Conservation (phyloP, 345 rosid genomes). For the Lepidium sativum region DNA sequence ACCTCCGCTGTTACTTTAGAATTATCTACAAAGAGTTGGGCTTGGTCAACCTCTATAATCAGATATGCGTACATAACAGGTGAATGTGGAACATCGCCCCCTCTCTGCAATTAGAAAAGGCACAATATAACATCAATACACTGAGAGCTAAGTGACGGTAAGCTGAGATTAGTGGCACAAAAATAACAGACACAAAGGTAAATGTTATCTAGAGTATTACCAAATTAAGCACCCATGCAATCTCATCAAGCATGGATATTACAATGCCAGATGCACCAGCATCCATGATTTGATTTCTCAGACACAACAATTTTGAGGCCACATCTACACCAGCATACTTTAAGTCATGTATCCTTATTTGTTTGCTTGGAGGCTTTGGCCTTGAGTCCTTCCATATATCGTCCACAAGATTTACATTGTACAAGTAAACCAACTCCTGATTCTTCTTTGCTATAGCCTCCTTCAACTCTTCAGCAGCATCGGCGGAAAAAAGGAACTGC, state of each 20-base stretch:
- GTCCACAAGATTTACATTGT: slow-evolving; percentile 69
- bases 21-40: slow-evolving; percentile 59
- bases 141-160: not conserved
- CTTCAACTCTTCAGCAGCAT: slow-evolving; percentile 91
- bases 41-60: slow-evolving; percentile 57
- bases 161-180: not conserved
- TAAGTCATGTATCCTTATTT: slow-evolving; percentile 73
- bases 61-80: slow-evolving; percentile 92
- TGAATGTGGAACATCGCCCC: slow-evolving; percentile 92
- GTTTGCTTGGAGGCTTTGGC: slow-evolving; percentile 71
- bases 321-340: slow-evolving; percentile 84
- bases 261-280: slow-evolving; percentile 75
- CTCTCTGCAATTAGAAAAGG: slow-evolving; percentile 60
- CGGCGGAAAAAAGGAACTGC: slow-evolving; percentile 96
- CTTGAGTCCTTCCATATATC: slow-evolving; percentile 84
- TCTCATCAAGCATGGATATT: slow-evolving; percentile 93
- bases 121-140: slow-evolving; percentile 11
- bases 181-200: not conserved
- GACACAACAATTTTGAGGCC: slow-evolving; percentile 53
- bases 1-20: slow-evolving; percentile 70
- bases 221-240: slow-evolving; percentile 93
- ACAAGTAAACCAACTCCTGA: slow-evolving; percentile 74
- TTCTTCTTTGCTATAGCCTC: slow-evolving; percentile 70
- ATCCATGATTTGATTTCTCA: slow-evolving; percentile 60
- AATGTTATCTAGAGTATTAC: slow-evolving; percentile 32